Evolutionary conservation across 78 protist species (phyloP).

Genomic region (Tieghemostelium lacteum): DNA sequence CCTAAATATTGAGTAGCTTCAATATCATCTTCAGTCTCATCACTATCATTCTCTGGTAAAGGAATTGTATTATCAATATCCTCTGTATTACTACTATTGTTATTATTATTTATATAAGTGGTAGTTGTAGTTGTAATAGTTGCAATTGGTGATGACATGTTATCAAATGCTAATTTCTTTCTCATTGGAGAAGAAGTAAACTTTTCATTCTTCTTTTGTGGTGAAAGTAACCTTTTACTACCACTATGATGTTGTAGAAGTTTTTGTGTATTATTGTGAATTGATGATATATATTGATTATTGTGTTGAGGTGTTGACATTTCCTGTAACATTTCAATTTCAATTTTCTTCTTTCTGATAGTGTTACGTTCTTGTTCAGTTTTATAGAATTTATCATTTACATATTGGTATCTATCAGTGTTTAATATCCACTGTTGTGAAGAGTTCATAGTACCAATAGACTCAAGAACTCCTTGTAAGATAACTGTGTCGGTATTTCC

Average conservation of each 20-base stretch:
- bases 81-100: background rate
- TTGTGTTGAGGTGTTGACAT: background rate
- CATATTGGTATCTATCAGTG: background rate
- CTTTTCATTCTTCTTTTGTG: too few relatives aligned
- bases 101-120: background rate
- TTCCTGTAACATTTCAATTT: constrained; percentile 17
- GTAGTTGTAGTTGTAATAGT: constrained; percentile 9
- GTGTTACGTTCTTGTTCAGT: constrained; percentile 10
- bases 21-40: constrained; percentile 1
- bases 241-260: too few relatives aligned
- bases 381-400: background rate
- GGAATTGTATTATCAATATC: background rate
- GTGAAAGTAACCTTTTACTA: too few relatives aligned
- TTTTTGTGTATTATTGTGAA: too few relatives aligned
- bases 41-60: background rate
- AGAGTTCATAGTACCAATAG: background rate
- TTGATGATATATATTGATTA: too few relatives aligned
- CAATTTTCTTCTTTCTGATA: constrained; percentile 8
- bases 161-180: background rate
- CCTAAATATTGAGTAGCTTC: constrained; percentile 9
- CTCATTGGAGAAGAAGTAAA: background rate
- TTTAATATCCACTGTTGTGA: background rate
- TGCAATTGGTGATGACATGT: background rate
- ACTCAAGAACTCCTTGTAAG: background rate
- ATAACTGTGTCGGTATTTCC: too few relatives aligned